Evolutionary conservation across 2,329 filamentous ascomycete genomes (phyloP).

Genomic region (Epichloe bromicola): DNA sequence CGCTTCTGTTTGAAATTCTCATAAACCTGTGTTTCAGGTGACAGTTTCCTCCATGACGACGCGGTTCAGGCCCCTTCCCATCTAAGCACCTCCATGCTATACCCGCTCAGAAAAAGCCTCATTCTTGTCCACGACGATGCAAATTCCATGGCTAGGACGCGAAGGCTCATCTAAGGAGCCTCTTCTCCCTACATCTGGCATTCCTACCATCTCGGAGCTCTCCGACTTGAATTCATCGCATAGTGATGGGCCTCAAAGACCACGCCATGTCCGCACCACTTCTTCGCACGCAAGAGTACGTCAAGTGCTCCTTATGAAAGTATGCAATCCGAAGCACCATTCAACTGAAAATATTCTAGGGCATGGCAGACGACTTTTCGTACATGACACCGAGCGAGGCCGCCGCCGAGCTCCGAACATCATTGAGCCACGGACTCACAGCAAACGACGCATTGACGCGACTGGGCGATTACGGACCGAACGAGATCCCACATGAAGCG

Average conservation of each 20-base stretch:
- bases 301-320: not conserved
- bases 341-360: constrained; percentile 20
- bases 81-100: constrained; percentile 6
- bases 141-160: constrained; percentile 24
- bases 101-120: constrained; percentile 4
- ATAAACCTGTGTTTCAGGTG: not conserved
- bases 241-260: constrained; percentile 15
- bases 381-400: constrained; percentile 66
- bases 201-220: constrained; percentile 20
- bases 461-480: constrained; percentile 70
- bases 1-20: not conserved
- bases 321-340: not conserved
- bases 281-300: constrained; percentile 44
- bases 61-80: constrained; percentile 9
- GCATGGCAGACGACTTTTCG: constrained; percentile 46
- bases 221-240: constrained; percentile 12
- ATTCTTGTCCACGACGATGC: constrained; percentile 19
- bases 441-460: constrained; percentile 70
- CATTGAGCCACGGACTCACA: constrained; percentile 68
- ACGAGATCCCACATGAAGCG: constrained; percentile 88
- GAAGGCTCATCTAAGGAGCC: constrained; percentile 18
- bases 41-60: constrained; percentile 2
- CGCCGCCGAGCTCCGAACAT: constrained; percentile 65
- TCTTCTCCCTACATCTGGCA: constrained; percentile 21
- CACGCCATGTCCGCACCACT: constrained; percentile 33